Percentiles rank a stretch among this genome's conserved stretches.
Evolutionary conservation across 768 basidiomycete genomes (phyloP).

Genomic region (Psilocybe cubensis): DNA sequence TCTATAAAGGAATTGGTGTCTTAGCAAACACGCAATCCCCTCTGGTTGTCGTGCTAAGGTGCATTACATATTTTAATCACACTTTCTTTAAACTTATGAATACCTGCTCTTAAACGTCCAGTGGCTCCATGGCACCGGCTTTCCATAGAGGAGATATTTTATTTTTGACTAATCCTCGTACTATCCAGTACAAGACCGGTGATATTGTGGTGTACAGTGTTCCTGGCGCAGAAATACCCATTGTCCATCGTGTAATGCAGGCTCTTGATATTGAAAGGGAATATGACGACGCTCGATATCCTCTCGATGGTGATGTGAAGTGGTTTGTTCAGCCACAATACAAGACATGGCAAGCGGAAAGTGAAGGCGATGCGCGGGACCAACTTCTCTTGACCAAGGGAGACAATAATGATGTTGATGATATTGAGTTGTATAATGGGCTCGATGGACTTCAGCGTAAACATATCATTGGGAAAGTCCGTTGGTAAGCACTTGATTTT

Average conservation of each 20-base stretch:
- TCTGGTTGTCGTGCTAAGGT: constrained; percentile 94
- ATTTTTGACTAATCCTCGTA: constrained; percentile 84
- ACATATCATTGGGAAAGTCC: constrained; percentile 90
- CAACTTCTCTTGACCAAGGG: constrained; percentile 91
- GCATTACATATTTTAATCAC: neutral
- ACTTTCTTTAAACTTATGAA: neutral
- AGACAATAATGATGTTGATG: constrained; percentile 89
- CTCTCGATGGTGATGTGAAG: neutral
- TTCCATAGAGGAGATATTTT: constrained; percentile 93
- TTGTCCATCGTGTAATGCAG: constrained; percentile 92
- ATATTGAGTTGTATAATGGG: constrained; percentile 82
- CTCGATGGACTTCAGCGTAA: constrained; percentile 80
- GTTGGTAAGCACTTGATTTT: constrained; percentile 61
- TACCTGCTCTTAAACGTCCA: constrained; percentile 27
- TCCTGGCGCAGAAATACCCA: constrained; percentile 87
- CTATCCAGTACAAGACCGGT: constrained; percentile 75
- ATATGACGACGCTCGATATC: neutral
- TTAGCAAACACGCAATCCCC: constrained; percentile 89
- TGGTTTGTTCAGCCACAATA: neutral
- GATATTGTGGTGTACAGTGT: constrained; percentile 97
- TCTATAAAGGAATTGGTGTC: constrained; percentile 90
- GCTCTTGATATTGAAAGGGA: constrained; percentile 64
- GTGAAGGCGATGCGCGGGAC: constrained; percentile 12
- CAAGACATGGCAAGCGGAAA: neutral
- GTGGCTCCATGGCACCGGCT: constrained; percentile 93